phyloP scores from a whole-genome alignment of 768 basidiomycete species.

The Tephrocybe sp. region DNA sequence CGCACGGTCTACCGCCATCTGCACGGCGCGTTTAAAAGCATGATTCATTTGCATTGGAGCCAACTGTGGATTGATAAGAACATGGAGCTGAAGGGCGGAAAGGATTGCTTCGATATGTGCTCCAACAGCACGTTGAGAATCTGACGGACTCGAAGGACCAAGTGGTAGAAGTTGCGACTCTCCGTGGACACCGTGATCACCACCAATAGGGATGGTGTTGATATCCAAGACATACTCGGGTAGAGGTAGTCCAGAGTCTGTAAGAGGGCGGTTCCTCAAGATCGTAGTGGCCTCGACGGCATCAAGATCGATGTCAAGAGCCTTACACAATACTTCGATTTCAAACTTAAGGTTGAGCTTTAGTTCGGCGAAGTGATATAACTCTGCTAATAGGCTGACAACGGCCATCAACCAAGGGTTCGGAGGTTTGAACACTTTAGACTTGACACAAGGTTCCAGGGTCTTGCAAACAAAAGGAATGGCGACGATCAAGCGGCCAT shows the following conservation, averaged over 20 bases:
- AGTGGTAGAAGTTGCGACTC: slow-evolving; percentile 66
- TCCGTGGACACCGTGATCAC: slow-evolving; percentile 55
- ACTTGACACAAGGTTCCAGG: slow-evolving; percentile 85
- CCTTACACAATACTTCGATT: slow-evolving; percentile 95
- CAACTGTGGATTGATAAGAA: slow-evolving; percentile 77
- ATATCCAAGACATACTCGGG: slow-evolving; percentile 82
- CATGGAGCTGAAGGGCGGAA: slow-evolving; percentile 61
- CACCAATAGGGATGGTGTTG: slow-evolving; percentile 73
- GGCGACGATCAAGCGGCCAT: slow-evolving; percentile 84
- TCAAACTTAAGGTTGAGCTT: slow-evolving; percentile 98
- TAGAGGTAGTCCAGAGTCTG: slow-evolving; percentile 60
- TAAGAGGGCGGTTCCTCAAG: slow-evolving; percentile 70
- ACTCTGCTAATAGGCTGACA: slow-evolving; percentile 83
- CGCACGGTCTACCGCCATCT: slow-evolving; percentile 88
- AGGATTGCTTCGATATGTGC: slow-evolving; percentile 83
- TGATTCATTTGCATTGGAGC: slow-evolving; percentile 73
- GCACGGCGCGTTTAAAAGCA: slow-evolving; percentile 86
- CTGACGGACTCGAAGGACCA: slow-evolving; percentile 56
- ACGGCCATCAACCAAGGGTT: slow-evolving; percentile 99
- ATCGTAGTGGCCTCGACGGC: slow-evolving; percentile 80
- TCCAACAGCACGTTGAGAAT: slow-evolving; percentile 65
- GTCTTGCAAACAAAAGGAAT: slow-evolving; percentile 99
- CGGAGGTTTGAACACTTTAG: slow-evolving; percentile 90
- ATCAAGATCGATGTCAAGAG: slow-evolving; percentile 83
- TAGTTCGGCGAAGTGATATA: slow-evolving; percentile 96